phyloP scores from a whole-genome alignment of 2,329 filamentous ascomycete genomes.

The Fusarium floridanum region DNA sequence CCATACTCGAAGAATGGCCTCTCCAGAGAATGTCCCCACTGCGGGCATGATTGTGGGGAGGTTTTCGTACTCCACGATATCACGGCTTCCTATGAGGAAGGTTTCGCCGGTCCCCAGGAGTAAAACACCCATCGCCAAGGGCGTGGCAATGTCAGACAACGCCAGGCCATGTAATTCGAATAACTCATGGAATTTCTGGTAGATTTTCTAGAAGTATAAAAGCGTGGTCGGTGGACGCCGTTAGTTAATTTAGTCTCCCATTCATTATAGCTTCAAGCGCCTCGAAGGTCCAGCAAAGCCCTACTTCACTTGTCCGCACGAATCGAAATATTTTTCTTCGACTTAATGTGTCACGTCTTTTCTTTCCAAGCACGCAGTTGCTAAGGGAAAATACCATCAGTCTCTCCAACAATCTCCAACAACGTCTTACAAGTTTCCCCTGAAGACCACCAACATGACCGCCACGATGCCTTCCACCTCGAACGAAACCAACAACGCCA shows the following conservation, averaged over 20 bases:
- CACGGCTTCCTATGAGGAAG: not conserved
- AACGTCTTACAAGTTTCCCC: not conserved
- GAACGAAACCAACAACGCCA: not conserved
- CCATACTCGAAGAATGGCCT: not conserved
- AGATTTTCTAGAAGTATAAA: conserved; percentile 2
- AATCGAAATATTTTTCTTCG: not conserved
- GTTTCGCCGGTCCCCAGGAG: not conserved
- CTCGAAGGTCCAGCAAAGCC: not conserved
- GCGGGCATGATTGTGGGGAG: not conserved
- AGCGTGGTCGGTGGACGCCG: not conserved
- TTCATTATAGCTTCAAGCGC: not conserved
- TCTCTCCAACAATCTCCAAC: not conserved
- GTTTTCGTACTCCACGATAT: conserved; percentile 2
- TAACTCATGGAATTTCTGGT: not conserved
- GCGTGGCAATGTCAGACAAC: not conserved
- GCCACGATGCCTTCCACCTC: not conserved
- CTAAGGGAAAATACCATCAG: not conserved
- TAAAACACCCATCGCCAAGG: not conserved
- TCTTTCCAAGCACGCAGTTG: not conserved
- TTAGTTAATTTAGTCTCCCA: not conserved
- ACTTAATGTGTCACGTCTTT: not conserved
- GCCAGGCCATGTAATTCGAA: not conserved
- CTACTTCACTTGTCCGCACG: not conserved
- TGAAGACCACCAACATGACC: not conserved
- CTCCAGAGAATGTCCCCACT: not conserved